These are phyloP conservation scores for Aleurites moluccanus DNA, from an alignment of 441 rosid genomes.

Conservation along the genomic window DNA sequence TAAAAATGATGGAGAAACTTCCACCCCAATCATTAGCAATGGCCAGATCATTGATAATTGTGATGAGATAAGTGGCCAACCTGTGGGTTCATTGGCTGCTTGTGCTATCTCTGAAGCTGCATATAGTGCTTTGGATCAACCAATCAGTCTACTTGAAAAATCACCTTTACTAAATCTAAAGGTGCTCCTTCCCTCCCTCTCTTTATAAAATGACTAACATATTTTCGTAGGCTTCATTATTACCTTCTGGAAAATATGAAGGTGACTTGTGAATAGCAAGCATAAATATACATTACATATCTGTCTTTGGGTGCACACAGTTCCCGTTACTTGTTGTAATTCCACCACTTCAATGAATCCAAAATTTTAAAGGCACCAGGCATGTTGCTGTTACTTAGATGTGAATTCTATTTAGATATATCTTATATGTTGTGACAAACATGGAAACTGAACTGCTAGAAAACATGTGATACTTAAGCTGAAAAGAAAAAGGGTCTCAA, in stretches of 20 bases:
- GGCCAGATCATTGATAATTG: conserved; percentile 17
- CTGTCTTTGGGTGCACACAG: background rate
- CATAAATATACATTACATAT: background rate
- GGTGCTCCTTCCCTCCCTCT: conserved; percentile 55
- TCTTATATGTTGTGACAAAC: background rate
- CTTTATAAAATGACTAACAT: background rate
- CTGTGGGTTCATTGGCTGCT: conserved; percentile 85
- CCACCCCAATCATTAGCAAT: conserved; percentile 4
- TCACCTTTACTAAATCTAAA: conserved; percentile 90
- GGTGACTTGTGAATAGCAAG: background rate
- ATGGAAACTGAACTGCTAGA: background rate
- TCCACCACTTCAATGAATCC: background rate
- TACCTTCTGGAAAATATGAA: conserved; percentile 2
- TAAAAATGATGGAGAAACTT: conserved; percentile 28
- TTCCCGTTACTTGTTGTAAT: background rate
- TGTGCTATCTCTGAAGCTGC: conserved; percentile 96
- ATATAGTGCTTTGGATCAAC: conserved; percentile 95
- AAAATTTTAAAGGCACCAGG: background rate
- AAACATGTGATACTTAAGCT: background rate
- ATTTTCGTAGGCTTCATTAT: background rate
- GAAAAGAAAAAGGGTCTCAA: background rate
- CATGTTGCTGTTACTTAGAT: background rate
- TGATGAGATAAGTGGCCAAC: conserved; percentile 56
- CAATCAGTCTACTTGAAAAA: conserved; percentile 86
- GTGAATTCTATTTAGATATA: background rate